Base-by-base conservation (phyloP, 2,329 filamentous ascomycete species). In the Emergomyces pasteurianus region DNA sequence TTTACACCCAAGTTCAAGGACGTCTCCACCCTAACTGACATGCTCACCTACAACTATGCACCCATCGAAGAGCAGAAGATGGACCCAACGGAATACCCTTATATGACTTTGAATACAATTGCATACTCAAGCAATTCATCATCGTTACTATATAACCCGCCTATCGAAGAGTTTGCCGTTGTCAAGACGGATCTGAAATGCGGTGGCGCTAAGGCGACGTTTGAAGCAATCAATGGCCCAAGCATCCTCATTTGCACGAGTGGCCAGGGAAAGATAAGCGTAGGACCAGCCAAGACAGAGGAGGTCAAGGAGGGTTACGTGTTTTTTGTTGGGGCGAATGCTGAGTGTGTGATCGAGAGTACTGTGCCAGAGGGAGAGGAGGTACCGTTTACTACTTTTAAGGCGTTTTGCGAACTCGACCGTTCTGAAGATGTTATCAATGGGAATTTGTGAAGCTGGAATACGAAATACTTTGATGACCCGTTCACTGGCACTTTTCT, bases 1-100 rank as follows among this genome's bases (percentile, higher is more conserved):
- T 94, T 99, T 75, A 99, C 94, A 0, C 94, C 94, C 60, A 99
- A 99, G 74, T 99, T 96, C 82, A 96, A 97, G 78, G 94, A 99
- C 68, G 90, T 97, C 26, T 78, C 86, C 59, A 97, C 91, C 0
- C 81, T 99, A 12, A 90, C 92, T 40, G 82, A 85, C 63, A 95
- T 96, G 86, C 79, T 99, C 66, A 99, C 94, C 0, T 99, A 99
- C 79, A 89, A 86, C 68, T 96, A 95, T 70, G 92, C 94, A 0
- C 92, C 94, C 2, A 96, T 96, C 65, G 86, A 89, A 63, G 86
- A 95, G 76, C 94, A 99, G 74, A 96, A 96, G 79, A 95, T 99
- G 87, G 72, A 81, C 5, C 90, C 94, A 0, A 81, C 80, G 18
- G 88, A 94, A 68, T 97, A 96, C 72, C 87, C 91, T 1, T 96